Evolutionary conservation across 768 basidiomycete species (phyloP).

Genomic region (Filobasidium floriforme): DNA sequence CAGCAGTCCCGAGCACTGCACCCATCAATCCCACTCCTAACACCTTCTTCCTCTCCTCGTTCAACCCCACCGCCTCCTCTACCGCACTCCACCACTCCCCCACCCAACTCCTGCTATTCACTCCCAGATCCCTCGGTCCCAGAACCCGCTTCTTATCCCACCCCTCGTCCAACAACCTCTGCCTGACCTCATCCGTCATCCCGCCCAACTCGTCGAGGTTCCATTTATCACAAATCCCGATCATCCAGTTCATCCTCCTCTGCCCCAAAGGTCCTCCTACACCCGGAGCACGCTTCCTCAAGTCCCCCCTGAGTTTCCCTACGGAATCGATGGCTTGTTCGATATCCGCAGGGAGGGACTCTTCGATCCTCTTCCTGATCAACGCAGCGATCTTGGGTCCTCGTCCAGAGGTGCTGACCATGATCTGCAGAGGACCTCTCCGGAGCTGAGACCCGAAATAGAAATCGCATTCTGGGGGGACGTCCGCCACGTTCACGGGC

Average conservation of each 20-base stretch:
- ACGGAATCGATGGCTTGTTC: conserved; percentile 73
- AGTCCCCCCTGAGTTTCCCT: conserved; percentile 61
- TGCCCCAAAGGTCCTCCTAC: conserved; percentile 69
- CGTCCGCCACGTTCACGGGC: conserved; percentile 92
- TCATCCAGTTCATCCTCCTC: conserved; percentile 87
- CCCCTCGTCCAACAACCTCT: conserved; percentile 65
- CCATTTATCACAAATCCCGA: conserved; percentile 76
- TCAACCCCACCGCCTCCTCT: conserved; percentile 5
- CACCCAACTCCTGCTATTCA: conserved; percentile 12
- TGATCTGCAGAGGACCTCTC: conserved; percentile 81
- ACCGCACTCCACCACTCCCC: not conserved
- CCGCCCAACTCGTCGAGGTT: conserved; percentile 66
- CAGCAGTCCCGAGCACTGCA: conserved; percentile 8
- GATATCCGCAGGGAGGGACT: conserved; percentile 60
- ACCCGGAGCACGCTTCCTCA: conserved; percentile 74
- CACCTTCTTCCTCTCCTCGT: conserved; percentile 2
- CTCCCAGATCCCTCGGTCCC: conserved; percentile 30
- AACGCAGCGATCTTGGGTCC: conserved; percentile 84
- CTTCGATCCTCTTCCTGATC: conserved; percentile 62
- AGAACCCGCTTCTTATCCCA: conserved; percentile 59
- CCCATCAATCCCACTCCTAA: conserved; percentile 9
- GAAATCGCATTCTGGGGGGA: conserved; percentile 92
- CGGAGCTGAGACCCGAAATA: conserved; percentile 94
- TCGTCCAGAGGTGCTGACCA: conserved; percentile 91
- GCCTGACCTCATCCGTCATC: conserved; percentile 62